Evolutionary conservation across 1,284 basidiomycete genomes (phyloP).

Genomic region (Moniliophthora roreri): DNA sequence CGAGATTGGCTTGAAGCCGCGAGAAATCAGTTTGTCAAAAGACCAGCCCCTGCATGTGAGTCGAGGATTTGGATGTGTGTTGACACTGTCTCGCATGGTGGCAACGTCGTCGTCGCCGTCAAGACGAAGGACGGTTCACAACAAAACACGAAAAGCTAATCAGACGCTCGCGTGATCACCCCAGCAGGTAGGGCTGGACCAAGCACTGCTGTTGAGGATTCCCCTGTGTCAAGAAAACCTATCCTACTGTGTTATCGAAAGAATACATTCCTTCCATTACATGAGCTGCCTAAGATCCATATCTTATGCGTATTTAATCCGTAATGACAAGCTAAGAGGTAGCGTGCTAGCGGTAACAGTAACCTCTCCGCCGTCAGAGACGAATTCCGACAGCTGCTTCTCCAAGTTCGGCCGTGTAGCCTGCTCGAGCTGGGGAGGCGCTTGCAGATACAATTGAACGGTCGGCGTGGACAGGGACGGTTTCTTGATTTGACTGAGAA

Average conservation of each 20-base stretch:
- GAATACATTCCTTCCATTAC: too few species aligned
- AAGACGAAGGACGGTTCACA: too few species aligned
- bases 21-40: slow-evolving; percentile 37
- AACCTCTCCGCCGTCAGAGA: slow-evolving; percentile 75
- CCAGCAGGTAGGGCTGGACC: too few species aligned
- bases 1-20: slow-evolving; percentile 39
- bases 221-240: too few species aligned
- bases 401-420: slow-evolving; percentile 87
- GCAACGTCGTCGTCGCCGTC: too few species aligned
- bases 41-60: slow-evolving; percentile 48
- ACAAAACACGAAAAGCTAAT: too few species aligned
- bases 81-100: too few species aligned
- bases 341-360: slow-evolving; percentile 86
- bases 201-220: too few species aligned
- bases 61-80: too few species aligned
- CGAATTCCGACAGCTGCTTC: slow-evolving; percentile 82
- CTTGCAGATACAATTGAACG: slow-evolving; percentile 87
- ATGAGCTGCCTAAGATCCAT: too few species aligned
- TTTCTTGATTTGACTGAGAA: slow-evolving; percentile 85
- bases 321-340: slow-evolving; percentile 83
- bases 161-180: too few species aligned
- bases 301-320: slow-evolving; percentile 56
- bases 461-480: slow-evolving; percentile 76
- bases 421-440: slow-evolving; percentile 86
- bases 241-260: too few species aligned